Conservation (phyloP, 2,329 filamentous ascomycete species). For the Neopestalotiopsis sp. region DNA sequence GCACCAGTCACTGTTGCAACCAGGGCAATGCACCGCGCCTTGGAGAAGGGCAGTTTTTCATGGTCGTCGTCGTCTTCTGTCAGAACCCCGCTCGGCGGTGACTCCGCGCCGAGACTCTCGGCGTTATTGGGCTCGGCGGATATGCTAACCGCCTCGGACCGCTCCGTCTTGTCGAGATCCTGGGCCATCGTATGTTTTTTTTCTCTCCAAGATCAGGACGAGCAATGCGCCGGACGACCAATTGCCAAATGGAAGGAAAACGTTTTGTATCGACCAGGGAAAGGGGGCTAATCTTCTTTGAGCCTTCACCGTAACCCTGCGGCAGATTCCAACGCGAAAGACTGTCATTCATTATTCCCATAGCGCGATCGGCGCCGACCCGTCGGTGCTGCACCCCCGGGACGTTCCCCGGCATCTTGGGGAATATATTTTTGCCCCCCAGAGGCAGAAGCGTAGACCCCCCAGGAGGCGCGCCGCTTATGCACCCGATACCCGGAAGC, state of each 20-base stretch:
- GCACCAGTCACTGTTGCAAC: conserved; percentile 60
- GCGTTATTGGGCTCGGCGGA: neutral
- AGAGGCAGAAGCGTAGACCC: no score
- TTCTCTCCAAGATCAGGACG: neutral
- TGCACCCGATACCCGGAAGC: no score
- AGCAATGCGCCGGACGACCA: no score
- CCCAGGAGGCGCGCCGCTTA: no score
- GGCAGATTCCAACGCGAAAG: neutral
- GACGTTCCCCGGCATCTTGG: neutral
- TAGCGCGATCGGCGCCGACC: conserved; percentile 8
- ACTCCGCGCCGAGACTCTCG: neutral
- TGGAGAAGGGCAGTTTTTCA: conserved; percentile 46
- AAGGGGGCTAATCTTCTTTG: neutral
- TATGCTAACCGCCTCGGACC: neutral
- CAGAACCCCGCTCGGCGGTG: neutral
- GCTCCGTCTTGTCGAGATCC: neutral
- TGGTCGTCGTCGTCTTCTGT: conserved; percentile 23
- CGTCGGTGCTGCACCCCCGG: conserved; percentile 3
- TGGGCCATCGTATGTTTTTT: neutral
- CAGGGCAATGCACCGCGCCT: conserved; percentile 57
- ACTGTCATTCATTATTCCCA: neutral
- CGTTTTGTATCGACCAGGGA: neutral
- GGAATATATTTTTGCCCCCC: no score
- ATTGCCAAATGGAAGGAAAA: neutral
- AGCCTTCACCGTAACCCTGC: neutral